Evolutionary conservation across 1,284 basidiomycete species (phyloP).

Genomic region (Agroathelia rolfsii): DNA sequence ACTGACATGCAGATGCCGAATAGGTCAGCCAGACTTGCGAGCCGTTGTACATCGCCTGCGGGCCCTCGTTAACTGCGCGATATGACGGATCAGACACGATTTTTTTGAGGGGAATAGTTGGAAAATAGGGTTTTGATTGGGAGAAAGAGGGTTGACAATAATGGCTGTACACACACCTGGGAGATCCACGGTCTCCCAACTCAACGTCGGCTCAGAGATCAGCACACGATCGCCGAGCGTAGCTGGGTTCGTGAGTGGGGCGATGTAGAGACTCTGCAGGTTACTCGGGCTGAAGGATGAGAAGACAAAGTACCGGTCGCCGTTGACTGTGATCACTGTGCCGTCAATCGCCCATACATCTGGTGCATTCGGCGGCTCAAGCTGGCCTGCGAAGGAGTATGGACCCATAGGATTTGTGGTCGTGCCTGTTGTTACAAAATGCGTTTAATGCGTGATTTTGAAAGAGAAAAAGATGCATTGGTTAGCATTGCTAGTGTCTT

Average conservation of each 20-base stretch:
- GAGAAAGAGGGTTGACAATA: not conserved
- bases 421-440: conserved; percentile 12
- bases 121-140: not conserved
- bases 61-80: conserved; percentile 30
- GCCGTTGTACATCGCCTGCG: conserved; percentile 21
- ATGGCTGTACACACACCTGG: not conserved
- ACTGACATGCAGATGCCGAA: conserved; percentile 24
- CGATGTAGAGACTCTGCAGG: conserved; percentile 22
- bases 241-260: conserved; percentile 24
- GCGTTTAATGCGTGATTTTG: too few relatives aligned
- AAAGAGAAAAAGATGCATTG: conserved; percentile 10
- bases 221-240: conserved; percentile 24
- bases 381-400: conserved; percentile 7
- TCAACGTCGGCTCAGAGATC: conserved; percentile 25
- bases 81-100: too few relatives aligned
- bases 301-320: conserved; percentile 23
- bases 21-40: conserved; percentile 25
- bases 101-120: conserved; percentile 13
- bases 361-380: conserved; percentile 22
- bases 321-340: conserved; percentile 20
- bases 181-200: conserved; percentile 25
- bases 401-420: conserved; percentile 8
- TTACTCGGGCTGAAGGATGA: not conserved
- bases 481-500: conserved; percentile 26
- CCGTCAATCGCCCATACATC: conserved; percentile 30